Evolutionary conservation across 2,329 filamentous ascomycete species (phyloP).

Genomic region (Ophiostoma piceae): DNA sequence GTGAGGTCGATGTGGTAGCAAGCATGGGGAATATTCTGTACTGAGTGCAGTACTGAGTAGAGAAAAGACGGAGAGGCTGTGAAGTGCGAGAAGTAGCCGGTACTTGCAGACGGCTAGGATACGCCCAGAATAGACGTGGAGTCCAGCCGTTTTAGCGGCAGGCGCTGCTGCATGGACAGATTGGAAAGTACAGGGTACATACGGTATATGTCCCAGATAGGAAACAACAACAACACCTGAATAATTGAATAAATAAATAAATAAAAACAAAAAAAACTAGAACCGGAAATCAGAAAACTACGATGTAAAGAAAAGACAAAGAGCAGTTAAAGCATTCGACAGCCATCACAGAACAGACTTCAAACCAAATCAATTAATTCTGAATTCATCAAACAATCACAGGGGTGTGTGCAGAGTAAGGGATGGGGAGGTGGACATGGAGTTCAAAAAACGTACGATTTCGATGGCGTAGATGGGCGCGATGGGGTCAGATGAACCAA

Average conservation of each 20-base stretch:
- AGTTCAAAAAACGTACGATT: conserved; percentile 35
- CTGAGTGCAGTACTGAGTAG: too few species aligned
- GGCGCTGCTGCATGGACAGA: background rate
- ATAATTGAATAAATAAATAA: background rate
- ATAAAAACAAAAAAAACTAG: background rate
- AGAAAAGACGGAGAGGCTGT: background rate
- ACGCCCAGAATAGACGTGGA: background rate
- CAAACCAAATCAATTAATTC: too few species aligned
- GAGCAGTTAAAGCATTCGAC: too few species aligned
- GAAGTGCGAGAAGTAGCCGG: background rate
- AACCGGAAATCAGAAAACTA: too few species aligned
- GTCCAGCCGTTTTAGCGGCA: background rate
- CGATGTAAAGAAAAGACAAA: too few species aligned
- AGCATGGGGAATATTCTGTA: too few species aligned
- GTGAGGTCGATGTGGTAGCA: background rate
- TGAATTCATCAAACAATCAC: background rate
- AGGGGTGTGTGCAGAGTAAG: conserved; percentile 27
- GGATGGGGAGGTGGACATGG: conserved; percentile 26
- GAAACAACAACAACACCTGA: background rate
- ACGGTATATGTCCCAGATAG: background rate
- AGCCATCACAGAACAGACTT: too few species aligned
- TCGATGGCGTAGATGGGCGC: conserved; percentile 26
- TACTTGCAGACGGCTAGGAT: background rate
- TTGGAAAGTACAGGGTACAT: background rate
- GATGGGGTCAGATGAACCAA: conserved; percentile 29